Conservation (phyloP, 176 grass and related monocot species). For the Aegilops tauschii region DNA sequence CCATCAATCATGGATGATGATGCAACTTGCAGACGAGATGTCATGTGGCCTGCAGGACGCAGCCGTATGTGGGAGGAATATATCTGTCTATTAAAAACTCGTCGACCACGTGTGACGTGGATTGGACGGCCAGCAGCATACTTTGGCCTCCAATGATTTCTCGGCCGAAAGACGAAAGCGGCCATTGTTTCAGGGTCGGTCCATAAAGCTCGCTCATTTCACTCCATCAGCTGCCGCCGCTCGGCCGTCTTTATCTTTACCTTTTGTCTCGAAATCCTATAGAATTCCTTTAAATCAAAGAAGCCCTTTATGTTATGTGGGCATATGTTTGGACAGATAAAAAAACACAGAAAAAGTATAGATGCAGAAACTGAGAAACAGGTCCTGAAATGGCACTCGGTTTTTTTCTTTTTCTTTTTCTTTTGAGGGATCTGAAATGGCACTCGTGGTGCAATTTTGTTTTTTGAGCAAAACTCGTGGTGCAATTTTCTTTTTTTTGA, state of each 20-base stretch:
- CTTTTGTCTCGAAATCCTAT: neutral
- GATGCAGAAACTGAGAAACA: no score
- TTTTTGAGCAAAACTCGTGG: no score
- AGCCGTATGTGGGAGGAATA: neutral
- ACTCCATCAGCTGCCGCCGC: neutral
- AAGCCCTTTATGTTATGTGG: no score
- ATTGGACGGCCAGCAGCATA: neutral
- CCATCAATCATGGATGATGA: neutral
- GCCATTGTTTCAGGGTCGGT: neutral
- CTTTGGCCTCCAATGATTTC: neutral
- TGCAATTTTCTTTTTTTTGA: no score
- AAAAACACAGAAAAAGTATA: no score
- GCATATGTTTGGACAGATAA: no score
- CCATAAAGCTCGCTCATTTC: neutral
- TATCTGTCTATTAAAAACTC: neutral
- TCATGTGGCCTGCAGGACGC: neutral
- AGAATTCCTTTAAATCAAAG: no score
- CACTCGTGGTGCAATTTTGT: no score
- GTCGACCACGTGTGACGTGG: neutral
- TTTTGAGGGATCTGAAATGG: no score
- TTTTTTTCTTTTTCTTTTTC: no score
- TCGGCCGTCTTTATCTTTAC: neutral
- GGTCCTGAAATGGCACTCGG: no score
- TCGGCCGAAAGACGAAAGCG: constrained; percentile 10
- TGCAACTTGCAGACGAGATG: neutral